Evolutionary conservation across 2,329 filamentous ascomycete species (phyloP).

Genomic region (Cladosporium sphaerospermum): DNA sequence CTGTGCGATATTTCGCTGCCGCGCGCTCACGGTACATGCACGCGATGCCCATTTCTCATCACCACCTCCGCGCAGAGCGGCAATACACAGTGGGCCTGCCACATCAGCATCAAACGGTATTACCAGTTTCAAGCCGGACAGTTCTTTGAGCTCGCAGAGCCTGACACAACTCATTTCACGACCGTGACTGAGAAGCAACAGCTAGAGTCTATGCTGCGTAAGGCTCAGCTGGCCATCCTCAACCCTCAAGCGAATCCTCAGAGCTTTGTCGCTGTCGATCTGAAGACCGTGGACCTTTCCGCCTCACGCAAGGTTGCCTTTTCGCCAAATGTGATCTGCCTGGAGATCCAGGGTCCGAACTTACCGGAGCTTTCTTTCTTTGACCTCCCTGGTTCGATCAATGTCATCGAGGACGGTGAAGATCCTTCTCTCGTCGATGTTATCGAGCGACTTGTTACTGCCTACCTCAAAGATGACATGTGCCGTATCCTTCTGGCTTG

Average conservation of each 20-base stretch:
- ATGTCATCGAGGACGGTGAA: conserved; percentile 53
- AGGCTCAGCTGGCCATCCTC: conserved; percentile 71
- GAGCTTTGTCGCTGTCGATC: conserved; percentile 29
- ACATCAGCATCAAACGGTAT: conserved; percentile 59
- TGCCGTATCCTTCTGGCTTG: conserved; percentile 73
- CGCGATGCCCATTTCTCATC: conserved; percentile 71
- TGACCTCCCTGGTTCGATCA: conserved; percentile 78
- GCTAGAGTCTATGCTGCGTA: conserved; percentile 62
- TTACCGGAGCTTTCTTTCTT: conserved; percentile 75
- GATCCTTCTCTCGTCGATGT: conserved; percentile 66
- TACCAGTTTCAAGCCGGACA: conserved; percentile 37
- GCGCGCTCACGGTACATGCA: conserved; percentile 66
- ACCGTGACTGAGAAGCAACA: conserved; percentile 54
- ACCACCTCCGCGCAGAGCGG: conserved; percentile 49
- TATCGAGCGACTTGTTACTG: conserved; percentile 62
- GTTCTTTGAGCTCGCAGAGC: background rate
- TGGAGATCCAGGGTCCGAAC: conserved; percentile 66
- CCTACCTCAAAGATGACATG: conserved; percentile 63
- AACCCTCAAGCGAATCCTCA: conserved; percentile 54
- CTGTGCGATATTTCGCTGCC: conserved; percentile 63
- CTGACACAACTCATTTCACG: conserved; percentile 52
- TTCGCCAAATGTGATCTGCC: conserved; percentile 71
- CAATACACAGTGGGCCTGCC: conserved; percentile 56
- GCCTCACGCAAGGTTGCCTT: conserved; percentile 54
- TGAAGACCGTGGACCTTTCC: background rate